Conservation (phyloP, 257 asterid genomes). For the Penstemon barbatus region DNA sequence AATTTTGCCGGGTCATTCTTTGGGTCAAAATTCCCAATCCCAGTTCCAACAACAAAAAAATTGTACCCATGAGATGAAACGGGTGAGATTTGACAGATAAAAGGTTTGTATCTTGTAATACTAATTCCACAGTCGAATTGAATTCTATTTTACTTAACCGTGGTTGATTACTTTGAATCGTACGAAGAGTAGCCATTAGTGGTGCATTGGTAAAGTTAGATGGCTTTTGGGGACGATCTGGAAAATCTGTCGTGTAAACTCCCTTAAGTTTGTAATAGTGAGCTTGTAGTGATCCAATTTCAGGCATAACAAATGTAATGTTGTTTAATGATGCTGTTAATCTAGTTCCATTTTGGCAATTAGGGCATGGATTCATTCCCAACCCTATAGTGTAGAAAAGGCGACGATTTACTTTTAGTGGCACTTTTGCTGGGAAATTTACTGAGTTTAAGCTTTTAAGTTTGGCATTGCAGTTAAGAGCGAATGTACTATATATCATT, state of each 20-base stretch:
- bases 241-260: constrained; percentile 40
- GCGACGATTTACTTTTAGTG: constrained; percentile 37
- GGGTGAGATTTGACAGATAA: constrained; percentile 55
- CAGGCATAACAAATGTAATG: constrained; percentile 51
- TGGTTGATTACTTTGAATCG: constrained; percentile 37
- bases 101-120: constrained; percentile 50
- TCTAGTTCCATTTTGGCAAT: constrained; percentile 45
- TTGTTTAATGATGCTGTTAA: constrained; percentile 53
- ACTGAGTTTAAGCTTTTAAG: constrained; percentile 48
- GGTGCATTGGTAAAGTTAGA: constrained; percentile 54
- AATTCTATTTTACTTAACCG: constrained; percentile 42
- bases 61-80: constrained; percentile 57
- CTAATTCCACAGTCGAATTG: constrained; percentile 47
- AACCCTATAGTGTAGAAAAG: constrained; percentile 49
- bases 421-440: constrained; percentile 48
- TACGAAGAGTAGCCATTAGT: constrained; percentile 42
- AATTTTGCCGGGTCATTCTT: constrained; percentile 43
- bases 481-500: constrained; percentile 41
- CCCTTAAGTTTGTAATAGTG: constrained; percentile 45
- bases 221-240: constrained; percentile 44
- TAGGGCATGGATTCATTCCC: constrained; percentile 44
- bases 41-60: constrained; percentile 52
- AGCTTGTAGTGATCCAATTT: constrained; percentile 48
- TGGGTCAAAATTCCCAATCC: constrained; percentile 47
- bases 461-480: constrained; percentile 29